A percentile compares a stretch with the other conserved stretches of the same genome.
These are phyloP conservation scores for Arxiozyma slooffiae DNA, from an alignment of 1,139 yeast genomes.

Conservation along the genomic window DNA sequence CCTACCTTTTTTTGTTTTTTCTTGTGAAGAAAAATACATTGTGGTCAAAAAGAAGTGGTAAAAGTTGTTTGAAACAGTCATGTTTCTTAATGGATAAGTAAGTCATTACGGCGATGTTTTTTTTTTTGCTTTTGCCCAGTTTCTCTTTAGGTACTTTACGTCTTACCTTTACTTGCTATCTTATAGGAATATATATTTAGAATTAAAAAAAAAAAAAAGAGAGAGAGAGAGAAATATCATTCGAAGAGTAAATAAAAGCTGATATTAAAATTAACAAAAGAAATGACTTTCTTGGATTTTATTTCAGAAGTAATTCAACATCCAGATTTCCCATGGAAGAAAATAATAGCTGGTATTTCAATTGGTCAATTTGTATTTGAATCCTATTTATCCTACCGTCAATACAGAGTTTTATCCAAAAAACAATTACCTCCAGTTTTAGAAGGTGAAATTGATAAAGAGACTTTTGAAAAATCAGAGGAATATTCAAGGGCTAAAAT, in stretches of 20 bases:
- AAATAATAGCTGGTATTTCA: slow-evolving; percentile 62
- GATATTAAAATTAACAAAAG: neutral
- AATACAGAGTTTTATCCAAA: slow-evolving; percentile 55
- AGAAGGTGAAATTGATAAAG: slow-evolving; percentile 54
- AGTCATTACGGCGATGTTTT: neutral
- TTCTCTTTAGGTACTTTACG: too few species aligned
- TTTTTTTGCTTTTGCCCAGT: too few species aligned
- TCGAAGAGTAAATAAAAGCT: too few species aligned
- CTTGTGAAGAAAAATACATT: neutral
- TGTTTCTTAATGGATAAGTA: too few species aligned
- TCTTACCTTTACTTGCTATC: too few species aligned
- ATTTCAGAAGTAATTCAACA: slow-evolving; percentile 1
- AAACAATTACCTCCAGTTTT: slow-evolving; percentile 54
- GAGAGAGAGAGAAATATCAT: too few species aligned
- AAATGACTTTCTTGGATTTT: slow-evolving; percentile 1
- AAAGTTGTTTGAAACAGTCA: too few species aligned
- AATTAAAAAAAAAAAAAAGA: too few species aligned
- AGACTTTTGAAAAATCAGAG: slow-evolving; percentile 70
- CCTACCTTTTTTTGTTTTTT: too few species aligned
- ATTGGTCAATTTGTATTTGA: slow-evolving; percentile 69
- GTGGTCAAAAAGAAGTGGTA: neutral
- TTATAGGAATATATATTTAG: too few species aligned
- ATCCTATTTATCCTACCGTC: slow-evolving; percentile 64
- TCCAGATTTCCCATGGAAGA: slow-evolving; percentile 59
- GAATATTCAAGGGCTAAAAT: slow-evolving; percentile 77